Base-by-base conservation (phyloP, 2,329 filamentous ascomycete genomes). In the Neofusicoccum kwambonambiense region DNA sequence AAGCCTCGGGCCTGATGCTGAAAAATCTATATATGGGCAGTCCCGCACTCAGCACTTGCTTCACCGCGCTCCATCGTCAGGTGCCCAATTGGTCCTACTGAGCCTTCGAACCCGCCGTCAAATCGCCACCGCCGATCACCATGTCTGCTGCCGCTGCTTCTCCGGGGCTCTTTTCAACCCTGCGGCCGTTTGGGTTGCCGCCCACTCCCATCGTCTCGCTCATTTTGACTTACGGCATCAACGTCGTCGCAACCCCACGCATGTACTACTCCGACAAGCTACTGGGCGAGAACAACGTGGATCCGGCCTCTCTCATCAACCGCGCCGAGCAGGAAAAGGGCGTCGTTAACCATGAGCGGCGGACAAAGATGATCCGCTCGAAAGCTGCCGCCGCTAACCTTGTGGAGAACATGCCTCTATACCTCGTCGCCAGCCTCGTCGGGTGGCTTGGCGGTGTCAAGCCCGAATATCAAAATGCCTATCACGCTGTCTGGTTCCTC, bases 271-370 rank as follows among this genome's bases (percentile, higher is more conserved):
- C 54, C 13, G 27, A 13, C 49, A 15, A 19, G 15, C 15, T 63
- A n/a, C 17, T 54, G 15, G 61, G 47, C 11, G 61, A 63, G 17
- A 54, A 54, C 49, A 63, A 63, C 61, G 17, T 44, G 49, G 61
- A 52, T 11, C 61, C 61, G 13, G 61, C 61, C 2, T 19, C 13
- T 6, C 39, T 52, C 12, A 22, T 63, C 11, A 7, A 5, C 34
- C 61, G 49, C 17, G 49, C 61, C 9, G 49, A 54, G 49, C 34
- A 42, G 15, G 61, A 63, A n/a, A 63, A 63, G 61, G 61, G 61
- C 39, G 4, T 15, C n/a, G 61, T 63, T 17, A 51, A 34, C 27
- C 49, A 27, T 17, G 61, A 63, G 49, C 37, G 54, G 47, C 61
- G 39, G 22, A 37, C 27, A 9, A 63, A 52, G 61, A 63, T 63